Conservation (phyloP, 768 basidiomycete species). For the Serpula lacrymans region DNA sequence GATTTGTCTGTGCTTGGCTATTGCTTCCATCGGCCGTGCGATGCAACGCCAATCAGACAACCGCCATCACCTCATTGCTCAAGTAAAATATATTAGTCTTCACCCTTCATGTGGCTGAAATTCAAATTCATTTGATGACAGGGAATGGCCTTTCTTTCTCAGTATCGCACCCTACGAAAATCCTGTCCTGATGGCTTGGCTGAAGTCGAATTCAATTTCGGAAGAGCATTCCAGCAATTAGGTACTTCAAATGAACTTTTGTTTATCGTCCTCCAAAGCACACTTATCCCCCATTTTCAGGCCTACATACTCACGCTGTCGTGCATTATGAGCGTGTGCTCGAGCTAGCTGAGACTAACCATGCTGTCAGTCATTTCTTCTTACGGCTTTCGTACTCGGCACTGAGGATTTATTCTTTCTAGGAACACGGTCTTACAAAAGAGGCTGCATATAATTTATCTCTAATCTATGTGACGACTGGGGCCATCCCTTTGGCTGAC, state of each 20-base stretch:
- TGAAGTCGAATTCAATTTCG: slow-evolving; percentile 94
- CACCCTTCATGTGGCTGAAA: background rate
- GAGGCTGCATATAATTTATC: slow-evolving; percentile 91
- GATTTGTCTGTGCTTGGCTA: slow-evolving; percentile 77
- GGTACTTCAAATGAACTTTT: slow-evolving; percentile 41
- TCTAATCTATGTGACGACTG: slow-evolving; percentile 76
- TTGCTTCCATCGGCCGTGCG: slow-evolving; percentile 84
- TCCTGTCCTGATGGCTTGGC: slow-evolving; percentile 39
- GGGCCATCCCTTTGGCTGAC: slow-evolving; percentile 68
- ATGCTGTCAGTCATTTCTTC: background rate
- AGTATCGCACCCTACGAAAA: slow-evolving; percentile 69
- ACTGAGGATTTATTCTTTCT: slow-evolving; percentile 9
- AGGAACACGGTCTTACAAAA: slow-evolving; percentile 52
- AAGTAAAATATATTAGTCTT: slow-evolving; percentile 35
- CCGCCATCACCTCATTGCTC: slow-evolving; percentile 81
- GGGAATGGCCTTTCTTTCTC: slow-evolving; percentile 81
- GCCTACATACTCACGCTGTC: slow-evolving; percentile 76
- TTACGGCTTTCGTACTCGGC: background rate
- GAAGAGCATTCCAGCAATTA: slow-evolving; percentile 88
- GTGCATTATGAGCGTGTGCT: slow-evolving; percentile 82
- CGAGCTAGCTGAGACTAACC: slow-evolving; percentile 47
- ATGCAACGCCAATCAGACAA: slow-evolving; percentile 96
- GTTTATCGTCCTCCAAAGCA: background rate
- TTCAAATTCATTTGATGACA: slow-evolving; percentile 24
- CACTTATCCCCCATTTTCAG: too few species aligned